Base-by-base conservation (phyloP, 2,329 filamentous ascomycete species). In the Aspergillus pseudoviridinutans region DNA sequence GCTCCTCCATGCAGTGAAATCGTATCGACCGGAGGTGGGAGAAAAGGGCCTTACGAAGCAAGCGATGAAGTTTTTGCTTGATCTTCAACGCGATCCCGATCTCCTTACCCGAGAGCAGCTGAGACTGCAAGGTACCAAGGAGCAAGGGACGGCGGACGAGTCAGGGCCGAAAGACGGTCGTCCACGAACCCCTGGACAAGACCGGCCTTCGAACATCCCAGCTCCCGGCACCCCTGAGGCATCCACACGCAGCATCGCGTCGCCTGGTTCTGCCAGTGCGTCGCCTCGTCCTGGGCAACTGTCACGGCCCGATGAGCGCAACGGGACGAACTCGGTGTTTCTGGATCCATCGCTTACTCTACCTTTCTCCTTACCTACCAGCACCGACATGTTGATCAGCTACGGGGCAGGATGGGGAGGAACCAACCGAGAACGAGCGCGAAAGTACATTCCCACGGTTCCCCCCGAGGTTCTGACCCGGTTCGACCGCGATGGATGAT, bases 361-460 rank as follows among this genome's bases (percentile, higher is more conserved):
- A 27, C 94, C 94, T 0, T 99, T 99, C 72, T 89, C 89, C n/a
- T 80, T 99, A 28, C 94, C 94, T 1, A 96, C 93, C 1, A 94
- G 91, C 57, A 97, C 92, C 27, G 94, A 99, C 73, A 99, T 99
- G 94, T 82, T 97, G 50, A 86, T 99, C 50, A 93, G 88, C 64
- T 99, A 95, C 68, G 94, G 94, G 0, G 92, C 94, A 12, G 94
- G 94, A 0, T 94, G 97, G 68, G 94, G 94, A 4, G 94, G 94
- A 0, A 80, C 94, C 50, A 96, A 99, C 76, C 84, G 89, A 61
- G 94, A 97, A 75, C 83, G 92, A 56, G 94, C 95, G 74, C 83
- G 91, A 64, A 96, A 96, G 76, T 99, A 99, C 73, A 95, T 96
- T 49, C 94, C 94, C 2, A 96, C 91, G 0, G 90, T 99, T 54